Percentiles rank a stretch among this genome's conserved stretches.
phyloP scores from a whole-genome alignment of 768 basidiomycete genomes.

The Boletales sp. region DNA sequence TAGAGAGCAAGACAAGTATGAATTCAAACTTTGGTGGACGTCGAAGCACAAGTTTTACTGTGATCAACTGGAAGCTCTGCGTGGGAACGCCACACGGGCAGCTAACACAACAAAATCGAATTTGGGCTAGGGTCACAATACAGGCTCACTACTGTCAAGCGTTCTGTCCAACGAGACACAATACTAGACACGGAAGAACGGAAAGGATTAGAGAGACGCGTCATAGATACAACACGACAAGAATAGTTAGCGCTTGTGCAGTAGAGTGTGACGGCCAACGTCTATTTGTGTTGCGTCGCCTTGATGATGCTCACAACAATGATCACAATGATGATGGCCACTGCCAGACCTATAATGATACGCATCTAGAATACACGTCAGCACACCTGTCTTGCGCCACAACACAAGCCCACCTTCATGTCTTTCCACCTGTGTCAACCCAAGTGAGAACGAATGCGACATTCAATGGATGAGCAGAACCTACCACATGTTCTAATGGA shows the following conservation, averaged over 20 bases:
- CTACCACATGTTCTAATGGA: slow-evolving; percentile 83
- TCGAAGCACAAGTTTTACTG: slow-evolving; percentile 8
- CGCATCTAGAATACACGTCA: slow-evolving; percentile 65
- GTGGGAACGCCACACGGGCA: slow-evolving; percentile 17
- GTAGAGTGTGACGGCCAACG: slow-evolving; percentile 3
- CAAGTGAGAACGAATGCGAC: slow-evolving; percentile 5
- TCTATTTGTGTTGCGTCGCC: slow-evolving; percentile 54
- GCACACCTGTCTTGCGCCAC: slow-evolving; percentile 4
- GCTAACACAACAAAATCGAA: slow-evolving; percentile 26
- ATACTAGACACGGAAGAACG: slow-evolving; percentile 18
- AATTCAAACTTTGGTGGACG: slow-evolving; percentile 1
- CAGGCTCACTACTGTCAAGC: slow-evolving; percentile 5
- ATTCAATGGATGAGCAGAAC: slow-evolving; percentile 20
- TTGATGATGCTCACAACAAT: slow-evolving; percentile 95
- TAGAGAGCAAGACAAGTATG: background rate
- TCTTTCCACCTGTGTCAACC: slow-evolving; percentile 80
- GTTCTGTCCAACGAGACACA: slow-evolving; percentile 12
- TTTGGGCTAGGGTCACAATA: slow-evolving; percentile 12
- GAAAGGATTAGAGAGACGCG: slow-evolving; percentile 28
- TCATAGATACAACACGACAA: slow-evolving; percentile 46
- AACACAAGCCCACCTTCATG: slow-evolving; percentile 68
- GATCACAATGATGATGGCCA: slow-evolving; percentile 89
- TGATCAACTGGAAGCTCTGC: background rate
- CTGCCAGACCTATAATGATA: slow-evolving; percentile 89
- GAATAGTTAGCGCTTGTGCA: slow-evolving; percentile 18